These are phyloP conservation scores for Eragrostis curvula DNA, from an alignment of 176 grass and related monocot genomes.

Conservation along the genomic window DNA sequence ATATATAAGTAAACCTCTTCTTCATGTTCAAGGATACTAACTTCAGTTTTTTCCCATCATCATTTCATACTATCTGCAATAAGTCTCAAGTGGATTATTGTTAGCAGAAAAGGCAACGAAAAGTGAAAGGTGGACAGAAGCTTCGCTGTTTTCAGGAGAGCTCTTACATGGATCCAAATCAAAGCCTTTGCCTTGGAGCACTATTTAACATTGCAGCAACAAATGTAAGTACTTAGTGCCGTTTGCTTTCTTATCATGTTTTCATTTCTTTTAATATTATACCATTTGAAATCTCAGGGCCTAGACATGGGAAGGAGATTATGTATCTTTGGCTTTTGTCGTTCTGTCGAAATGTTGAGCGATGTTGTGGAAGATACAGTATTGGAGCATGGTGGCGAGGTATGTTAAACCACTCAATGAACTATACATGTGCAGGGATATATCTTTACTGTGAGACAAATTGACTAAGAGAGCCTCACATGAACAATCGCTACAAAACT, in stretches of 20 bases:
- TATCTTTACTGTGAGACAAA: background rate
- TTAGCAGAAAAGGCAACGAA: constrained; percentile 72
- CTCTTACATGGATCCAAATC: constrained; percentile 92
- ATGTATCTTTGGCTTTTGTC: constrained; percentile 94
- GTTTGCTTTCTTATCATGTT: constrained; percentile 1
- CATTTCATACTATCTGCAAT: constrained; percentile 9
- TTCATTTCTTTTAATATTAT: constrained; percentile 38
- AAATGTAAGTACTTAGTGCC: constrained; percentile 59
- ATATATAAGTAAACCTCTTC: background rate
- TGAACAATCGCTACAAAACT: background rate
- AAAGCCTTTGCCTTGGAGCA: constrained; percentile 93
- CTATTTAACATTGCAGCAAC: constrained; percentile 97
- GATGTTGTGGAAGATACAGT: constrained; percentile 96
- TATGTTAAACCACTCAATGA: constrained; percentile 31
- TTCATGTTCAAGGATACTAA: background rate
- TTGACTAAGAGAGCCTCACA: background rate
- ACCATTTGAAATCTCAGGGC: constrained; percentile 56
- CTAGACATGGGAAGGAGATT: constrained; percentile 92
- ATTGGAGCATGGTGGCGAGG: constrained; percentile 95
- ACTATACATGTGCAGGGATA: background rate
- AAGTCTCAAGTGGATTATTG: constrained; percentile 28
- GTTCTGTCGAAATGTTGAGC: constrained; percentile 97
- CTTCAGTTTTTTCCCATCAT: background rate
- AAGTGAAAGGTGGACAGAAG: constrained; percentile 50
- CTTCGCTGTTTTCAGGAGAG: constrained; percentile 74